Evolutionary conservation across 2,329 filamentous ascomycete genomes (phyloP).

Genomic region (Sporothrix mexicana): DNA sequence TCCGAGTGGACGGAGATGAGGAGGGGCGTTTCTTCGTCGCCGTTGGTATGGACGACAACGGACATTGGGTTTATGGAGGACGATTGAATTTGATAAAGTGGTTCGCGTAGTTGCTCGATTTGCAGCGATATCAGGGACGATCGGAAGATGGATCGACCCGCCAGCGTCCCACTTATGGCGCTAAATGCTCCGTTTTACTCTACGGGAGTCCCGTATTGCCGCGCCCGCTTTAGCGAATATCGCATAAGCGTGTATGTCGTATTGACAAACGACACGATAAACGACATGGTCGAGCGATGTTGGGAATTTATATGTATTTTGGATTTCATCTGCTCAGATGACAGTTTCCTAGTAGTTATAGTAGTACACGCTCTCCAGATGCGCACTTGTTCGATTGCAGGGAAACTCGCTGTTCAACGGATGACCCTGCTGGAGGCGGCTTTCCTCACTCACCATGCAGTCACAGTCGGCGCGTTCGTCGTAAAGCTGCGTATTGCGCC

Average conservation of each 20-base stretch:
- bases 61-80: conserved; percentile 28
- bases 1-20: conserved; percentile 33
- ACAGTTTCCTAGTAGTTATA: neutral
- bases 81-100: neutral
- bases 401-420: conserved; percentile 17
- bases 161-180: neutral
- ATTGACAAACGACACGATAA: neutral
- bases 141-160: conserved; percentile 5
- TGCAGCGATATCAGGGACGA: conserved; percentile 10
- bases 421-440: neutral
- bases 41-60: conserved; percentile 31
- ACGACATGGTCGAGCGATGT: no score
- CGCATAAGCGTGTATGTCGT: neutral
- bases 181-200: neutral
- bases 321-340: neutral
- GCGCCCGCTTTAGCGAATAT: neutral
- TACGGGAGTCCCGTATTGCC: neutral
- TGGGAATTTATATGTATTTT: neutral
- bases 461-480: conserved; percentile 13
- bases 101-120: neutral
- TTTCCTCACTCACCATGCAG: neutral
- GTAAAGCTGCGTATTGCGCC: conserved; percentile 19
- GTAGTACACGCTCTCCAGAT: neutral
- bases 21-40: conserved; percentile 37
- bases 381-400: conserved; percentile 1